Percentiles rank a stretch among this genome's conserved stretches.
phyloP scores from a whole-genome alignment of 257 asterid species.

The Anisodus acutangulus region DNA sequence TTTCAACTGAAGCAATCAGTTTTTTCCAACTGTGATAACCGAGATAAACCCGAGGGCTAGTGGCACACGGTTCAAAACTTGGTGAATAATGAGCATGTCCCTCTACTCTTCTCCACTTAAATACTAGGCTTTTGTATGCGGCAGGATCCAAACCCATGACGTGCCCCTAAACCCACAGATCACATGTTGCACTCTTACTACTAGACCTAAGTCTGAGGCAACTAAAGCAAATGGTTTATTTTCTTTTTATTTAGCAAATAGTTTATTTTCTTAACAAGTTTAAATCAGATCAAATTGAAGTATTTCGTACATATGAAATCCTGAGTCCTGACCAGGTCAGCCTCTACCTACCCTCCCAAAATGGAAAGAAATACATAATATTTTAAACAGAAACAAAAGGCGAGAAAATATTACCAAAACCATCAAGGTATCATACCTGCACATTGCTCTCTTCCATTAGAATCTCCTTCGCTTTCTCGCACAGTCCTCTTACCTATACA shows the following conservation, averaged over 20 bases:
- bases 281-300: background rate
- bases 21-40: background rate
- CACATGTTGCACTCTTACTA: background rate
- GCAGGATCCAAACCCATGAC: background rate
- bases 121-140: background rate
- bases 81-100: background rate
- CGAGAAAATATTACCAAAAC: constrained; percentile 10
- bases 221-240: background rate
- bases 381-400: background rate
- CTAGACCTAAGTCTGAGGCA: too few species aligned
- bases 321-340: background rate
- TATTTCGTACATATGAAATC: background rate
- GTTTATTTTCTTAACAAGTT: background rate
- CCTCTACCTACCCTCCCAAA: background rate
- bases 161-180: constrained; percentile 23
- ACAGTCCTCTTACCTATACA: constrained; percentile 32
- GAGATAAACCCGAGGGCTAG: background rate
- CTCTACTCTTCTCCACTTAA: background rate
- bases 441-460: constrained; percentile 38
- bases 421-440: constrained; percentile 29
- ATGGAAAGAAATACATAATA: background rate
- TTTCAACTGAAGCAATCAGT: constrained; percentile 12
- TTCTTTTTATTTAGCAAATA: background rate
- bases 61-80: background rate
- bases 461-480: constrained; percentile 39